phyloP scores from a whole-genome alignment of 2,329 filamentous ascomycete species.

The Fusarium ramigenum region DNA sequence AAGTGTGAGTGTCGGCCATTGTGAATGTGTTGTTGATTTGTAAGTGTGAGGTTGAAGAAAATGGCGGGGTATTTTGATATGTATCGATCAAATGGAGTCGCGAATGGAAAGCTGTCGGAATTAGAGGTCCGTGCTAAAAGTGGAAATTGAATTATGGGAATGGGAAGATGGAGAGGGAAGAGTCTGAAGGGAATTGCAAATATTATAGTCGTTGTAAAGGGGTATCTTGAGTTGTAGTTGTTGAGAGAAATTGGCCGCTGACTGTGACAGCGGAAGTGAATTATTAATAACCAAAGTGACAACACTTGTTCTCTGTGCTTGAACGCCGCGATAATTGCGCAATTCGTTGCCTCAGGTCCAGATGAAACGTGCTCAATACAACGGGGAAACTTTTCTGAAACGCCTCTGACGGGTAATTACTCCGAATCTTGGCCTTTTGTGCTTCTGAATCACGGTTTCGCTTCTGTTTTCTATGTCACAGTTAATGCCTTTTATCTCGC shows the following conservation, averaged over 20 bases:
- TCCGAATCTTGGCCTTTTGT: conserved; percentile 2
- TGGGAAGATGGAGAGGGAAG: background rate
- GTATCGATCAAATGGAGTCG: background rate
- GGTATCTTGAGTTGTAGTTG: background rate
- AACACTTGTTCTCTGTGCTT: background rate
- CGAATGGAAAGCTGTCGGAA: conserved; percentile 1
- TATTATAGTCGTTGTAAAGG: background rate
- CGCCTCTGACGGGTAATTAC: conserved; percentile 7
- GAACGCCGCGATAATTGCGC: conserved; percentile 41
- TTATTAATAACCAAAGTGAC: conserved; percentile 34
- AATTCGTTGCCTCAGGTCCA: conserved; percentile 26
- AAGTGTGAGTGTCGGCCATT: conserved; percentile 83
- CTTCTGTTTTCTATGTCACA: background rate
- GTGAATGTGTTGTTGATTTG: conserved; percentile 39
- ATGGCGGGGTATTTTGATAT: conserved; percentile 31
- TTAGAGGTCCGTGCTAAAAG: conserved; percentile 7
- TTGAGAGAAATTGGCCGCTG: conserved; percentile 13
- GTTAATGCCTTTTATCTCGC: background rate
- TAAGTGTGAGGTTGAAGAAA: conserved; percentile 11
- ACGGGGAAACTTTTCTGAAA: conserved; percentile 35
- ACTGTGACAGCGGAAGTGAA: conserved; percentile 24
- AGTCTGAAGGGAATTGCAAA: background rate
- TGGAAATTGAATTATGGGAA: conserved; percentile 3
- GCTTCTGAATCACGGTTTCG: background rate
- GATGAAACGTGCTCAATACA: conserved; percentile 43